Evolutionary conservation across 257 asterid species (phyloP), one percentile per base, ranked within the genome.

Genomic region (Nemophila menziesii): DNA sequence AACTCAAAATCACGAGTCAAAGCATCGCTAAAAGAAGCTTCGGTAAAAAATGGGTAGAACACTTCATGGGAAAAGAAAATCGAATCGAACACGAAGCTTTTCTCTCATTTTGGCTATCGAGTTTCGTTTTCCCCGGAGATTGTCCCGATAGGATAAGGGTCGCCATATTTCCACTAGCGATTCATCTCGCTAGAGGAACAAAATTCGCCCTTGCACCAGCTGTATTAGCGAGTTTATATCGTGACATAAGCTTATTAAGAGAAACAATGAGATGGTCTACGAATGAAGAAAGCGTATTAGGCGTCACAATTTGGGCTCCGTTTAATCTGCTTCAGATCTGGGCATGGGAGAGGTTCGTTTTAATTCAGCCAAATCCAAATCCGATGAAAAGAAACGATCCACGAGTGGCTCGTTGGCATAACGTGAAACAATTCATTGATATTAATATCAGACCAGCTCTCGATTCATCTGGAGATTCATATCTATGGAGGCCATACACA

Each of bases 291-390:
- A 39, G 36, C 29, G 8, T 26, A 39, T 48, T 61, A 14, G 66
- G 8, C 11, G 14, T 64, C 6, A 33, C 43, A 5, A 55, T 66
- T 33, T 59, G 67, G 57, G 52, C 65, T 3, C 72, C 74, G 4
- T 16, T 69, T 23, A 44, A 46, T 7, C 23, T 69, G 2, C 63
- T 74, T 44, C 72, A 74, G 55, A 55, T 66, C 37, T 74, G 78
- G 82, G 68, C 54, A 9, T 74, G 78, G 78, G 82, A 74, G 42
- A 64, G 82, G 49, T 39, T 66, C 14, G 5, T 39, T 5, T 9
- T 56, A 12, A 41, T 74, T 29, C 56, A 12, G 49, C 75, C 68
- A 10, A 8, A 43, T 19, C 61, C 63, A 6, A 74, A 63, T 16
- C 17, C 21, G 19, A 33, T 60, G 7, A 26, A 43, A 0, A n/a